Conservation (phyloP, 306 rosid genomes). For the Comarum palustre region DNA sequence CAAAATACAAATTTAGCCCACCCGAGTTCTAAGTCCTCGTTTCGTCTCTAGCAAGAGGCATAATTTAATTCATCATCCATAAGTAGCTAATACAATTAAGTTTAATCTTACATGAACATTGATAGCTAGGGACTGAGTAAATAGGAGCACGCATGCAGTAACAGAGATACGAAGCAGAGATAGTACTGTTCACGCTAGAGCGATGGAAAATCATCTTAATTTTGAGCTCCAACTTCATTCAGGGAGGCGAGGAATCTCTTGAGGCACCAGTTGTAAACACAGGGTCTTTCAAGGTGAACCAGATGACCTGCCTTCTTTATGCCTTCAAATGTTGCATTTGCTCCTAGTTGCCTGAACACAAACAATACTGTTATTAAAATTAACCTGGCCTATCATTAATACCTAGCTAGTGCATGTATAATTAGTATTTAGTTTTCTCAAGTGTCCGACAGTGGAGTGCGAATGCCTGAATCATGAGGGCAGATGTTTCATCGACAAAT, state of each 20-base stretch:
- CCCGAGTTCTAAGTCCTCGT: too few relatives aligned
- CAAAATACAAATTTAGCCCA: too few relatives aligned
- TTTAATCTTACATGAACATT: too few relatives aligned
- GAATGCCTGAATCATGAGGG: too few relatives aligned
- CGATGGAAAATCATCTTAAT: background rate
- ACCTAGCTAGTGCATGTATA: background rate
- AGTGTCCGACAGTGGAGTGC: too few relatives aligned
- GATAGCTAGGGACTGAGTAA: too few relatives aligned
- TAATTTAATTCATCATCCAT: background rate
- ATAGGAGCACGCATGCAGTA: background rate
- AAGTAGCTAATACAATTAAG: too few relatives aligned
- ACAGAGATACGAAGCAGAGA: background rate
- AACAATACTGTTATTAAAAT: background rate
- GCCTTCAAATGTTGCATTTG: conserved; percentile 37
- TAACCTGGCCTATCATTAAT: too few relatives aligned
- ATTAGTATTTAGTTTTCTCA: too few relatives aligned
- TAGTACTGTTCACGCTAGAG: too few relatives aligned
- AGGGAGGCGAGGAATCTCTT: conserved; percentile 43
- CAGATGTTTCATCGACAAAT: too few relatives aligned
- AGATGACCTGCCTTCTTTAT: conserved; percentile 61
- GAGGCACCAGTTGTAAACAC: conserved; percentile 46
- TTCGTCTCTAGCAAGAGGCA: background rate
- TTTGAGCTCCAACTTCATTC: conserved; percentile 1
- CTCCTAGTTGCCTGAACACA: conserved; percentile 49
- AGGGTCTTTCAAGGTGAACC: conserved; percentile 68